Conservation (phyloP, 371 early-diverging fungal species). For the Nematocida minor region DNA sequence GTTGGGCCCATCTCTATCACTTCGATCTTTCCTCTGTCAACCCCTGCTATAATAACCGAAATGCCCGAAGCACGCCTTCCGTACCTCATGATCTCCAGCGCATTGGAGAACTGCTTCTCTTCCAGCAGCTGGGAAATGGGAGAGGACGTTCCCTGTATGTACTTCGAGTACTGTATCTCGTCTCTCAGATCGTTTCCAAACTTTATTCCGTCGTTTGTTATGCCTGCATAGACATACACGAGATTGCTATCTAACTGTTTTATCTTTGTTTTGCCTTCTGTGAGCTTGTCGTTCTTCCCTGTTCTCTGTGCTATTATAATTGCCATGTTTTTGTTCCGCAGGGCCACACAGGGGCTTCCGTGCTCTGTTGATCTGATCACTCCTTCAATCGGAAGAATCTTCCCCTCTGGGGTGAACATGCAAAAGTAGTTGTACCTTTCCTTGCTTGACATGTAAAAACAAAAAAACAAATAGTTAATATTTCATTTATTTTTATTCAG, state of each 20-base stretch:
- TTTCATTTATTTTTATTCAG: constrained; percentile 42
- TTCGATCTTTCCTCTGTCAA: constrained; percentile 54
- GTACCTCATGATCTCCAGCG: constrained; percentile 44
- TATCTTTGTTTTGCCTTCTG: constrained; percentile 56
- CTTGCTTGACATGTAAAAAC: constrained; percentile 49
- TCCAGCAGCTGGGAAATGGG: constrained; percentile 15
- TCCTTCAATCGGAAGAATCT: constrained; percentile 59
- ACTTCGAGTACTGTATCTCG: constrained; percentile 52
- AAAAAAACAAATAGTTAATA: constrained; percentile 33
- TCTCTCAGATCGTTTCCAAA: constrained; percentile 60
- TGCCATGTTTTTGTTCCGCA: constrained; percentile 50
- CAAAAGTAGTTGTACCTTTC: constrained; percentile 56
- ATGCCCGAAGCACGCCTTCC: constrained; percentile 59
- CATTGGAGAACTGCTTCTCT: constrained; percentile 31
- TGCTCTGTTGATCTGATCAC: constrained; percentile 56
- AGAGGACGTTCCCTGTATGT: constrained; percentile 17
- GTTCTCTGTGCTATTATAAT: constrained; percentile 60
- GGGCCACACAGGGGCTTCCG: constrained; percentile 59
- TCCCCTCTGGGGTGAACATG: constrained; percentile 64
- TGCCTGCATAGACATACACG: constrained; percentile 63
- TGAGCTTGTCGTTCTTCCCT: constrained; percentile 48
- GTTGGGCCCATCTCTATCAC: constrained; percentile 61
- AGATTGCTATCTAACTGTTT: constrained; percentile 51
- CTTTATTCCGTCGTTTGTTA: constrained; percentile 65
- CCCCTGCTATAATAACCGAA: constrained; percentile 56